Conservation (phyloP, 2,329 filamentous ascomycete species). For the Aspergillus felis region DNA sequence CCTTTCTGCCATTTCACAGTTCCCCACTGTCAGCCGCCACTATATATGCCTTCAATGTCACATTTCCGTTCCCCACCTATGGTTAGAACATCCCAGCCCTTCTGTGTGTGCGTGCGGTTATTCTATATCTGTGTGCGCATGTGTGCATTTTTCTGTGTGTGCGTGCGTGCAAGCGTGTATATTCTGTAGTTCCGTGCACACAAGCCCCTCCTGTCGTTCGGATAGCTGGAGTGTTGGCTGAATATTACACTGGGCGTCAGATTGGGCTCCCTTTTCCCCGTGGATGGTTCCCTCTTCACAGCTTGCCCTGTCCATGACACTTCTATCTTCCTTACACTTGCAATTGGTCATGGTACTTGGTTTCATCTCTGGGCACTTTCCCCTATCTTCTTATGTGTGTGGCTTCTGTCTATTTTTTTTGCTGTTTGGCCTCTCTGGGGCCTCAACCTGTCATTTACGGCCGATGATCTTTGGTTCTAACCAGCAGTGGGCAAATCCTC, state of each 20-base stretch:
- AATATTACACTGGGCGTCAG: not conserved
- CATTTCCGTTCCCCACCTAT: constrained; percentile 8
- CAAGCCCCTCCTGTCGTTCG: not conserved
- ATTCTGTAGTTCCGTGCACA: constrained; percentile 4
- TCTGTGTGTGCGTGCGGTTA: not conserved
- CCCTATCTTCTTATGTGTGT: not conserved
- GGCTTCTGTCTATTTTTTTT: not conserved
- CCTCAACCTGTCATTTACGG: not conserved
- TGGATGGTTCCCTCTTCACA: not conserved
- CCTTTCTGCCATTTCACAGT: not conserved
- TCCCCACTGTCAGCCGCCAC: constrained; percentile 4
- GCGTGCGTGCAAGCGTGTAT: not conserved
- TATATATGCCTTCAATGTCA: not conserved
- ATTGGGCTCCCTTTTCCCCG: not conserved
- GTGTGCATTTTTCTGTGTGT: constrained; percentile 4
- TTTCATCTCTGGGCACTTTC: not conserved
- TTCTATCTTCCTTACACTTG: not conserved
- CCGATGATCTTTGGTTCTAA: not conserved
- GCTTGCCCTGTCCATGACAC: not conserved
- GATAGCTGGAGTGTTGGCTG: not conserved
- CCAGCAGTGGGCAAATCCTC: not conserved
- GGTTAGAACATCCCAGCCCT: not conserved
- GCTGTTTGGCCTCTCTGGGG: not conserved
- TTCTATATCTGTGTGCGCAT: not conserved
- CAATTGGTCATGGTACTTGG: not conserved